Evolutionary conservation across 768 basidiomycete genomes (phyloP), one percentile per base, ranked within the genome.

Genomic region (Saitozyma sp.): DNA sequence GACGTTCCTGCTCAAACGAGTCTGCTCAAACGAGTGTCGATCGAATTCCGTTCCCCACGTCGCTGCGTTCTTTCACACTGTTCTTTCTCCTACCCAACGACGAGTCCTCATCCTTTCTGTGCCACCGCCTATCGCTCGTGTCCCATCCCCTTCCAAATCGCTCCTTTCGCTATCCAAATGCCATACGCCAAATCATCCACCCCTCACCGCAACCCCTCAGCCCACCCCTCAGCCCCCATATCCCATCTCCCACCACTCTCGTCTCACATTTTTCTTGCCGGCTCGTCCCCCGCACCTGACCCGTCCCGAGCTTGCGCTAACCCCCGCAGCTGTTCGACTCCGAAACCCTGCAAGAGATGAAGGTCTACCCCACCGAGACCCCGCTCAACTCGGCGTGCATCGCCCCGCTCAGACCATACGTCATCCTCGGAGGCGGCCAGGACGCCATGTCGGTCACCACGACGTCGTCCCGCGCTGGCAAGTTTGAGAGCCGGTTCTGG

Each of bases 401-500:
- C 50, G 85, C 92, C 5, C 90, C 90, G 8, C 84, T 84, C 61
- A 85, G 87, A 70, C 95, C 94, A 54, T 97, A 93, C 74, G 84
- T 94, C 49, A 85, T 98, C 40, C 83, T 96, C 20, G 96, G 96
- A 50, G 95, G 96, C 79, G 96, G 96, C 49, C 96, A 98, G 80
- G 95, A 96, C 77, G 96, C 96, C 5, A 95, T 92, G 92, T 87
- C 83, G 73, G 96, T 98, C 55, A 97, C 96, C 13, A 98, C 92
- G 8, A 98, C 95, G 0, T 92, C 92, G 1, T 74, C 87, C 20
- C 87, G 96, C 56, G 91, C 96, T 78, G 96, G 95, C 19, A 96
- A 97, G 80, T 99, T 99, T 79, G 96, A 98, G 82, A 91, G 92
- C 10, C 85, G 93, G 45, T 97, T 99, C 83, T 98, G 93, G 92